A percentile compares a stretch with the other conserved stretches of the same genome.
Conservation (phyloP, 2,329 filamentous ascomycete genomes). For the Dactylellina leptospora region DNA sequence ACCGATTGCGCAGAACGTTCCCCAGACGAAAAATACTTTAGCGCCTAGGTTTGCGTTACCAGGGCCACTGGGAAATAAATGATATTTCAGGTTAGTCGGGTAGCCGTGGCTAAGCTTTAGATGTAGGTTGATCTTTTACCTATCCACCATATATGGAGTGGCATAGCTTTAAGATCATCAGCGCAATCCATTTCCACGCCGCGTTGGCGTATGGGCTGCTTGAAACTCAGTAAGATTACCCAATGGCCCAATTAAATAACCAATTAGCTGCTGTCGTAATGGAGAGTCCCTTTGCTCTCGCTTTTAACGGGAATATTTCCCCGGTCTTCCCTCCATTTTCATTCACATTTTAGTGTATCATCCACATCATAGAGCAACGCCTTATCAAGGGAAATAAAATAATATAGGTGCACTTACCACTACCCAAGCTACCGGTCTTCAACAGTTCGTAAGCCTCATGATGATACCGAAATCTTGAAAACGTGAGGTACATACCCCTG, state of each 20-base stretch:
- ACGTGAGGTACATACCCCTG: neutral
- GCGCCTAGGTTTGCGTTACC: slow-evolving; percentile 70
- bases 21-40: slow-evolving; percentile 84
- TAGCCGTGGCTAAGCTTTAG: too few relatives aligned
- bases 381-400: too few relatives aligned
- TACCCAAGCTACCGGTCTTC: neutral
- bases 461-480: too few relatives aligned
- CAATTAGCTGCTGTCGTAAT: slow-evolving; percentile 80
- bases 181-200: too few relatives aligned
- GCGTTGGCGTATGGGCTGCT: too few relatives aligned
- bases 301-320: slow-evolving; percentile 74
- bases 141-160: slow-evolving; percentile 25
- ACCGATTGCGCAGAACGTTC: slow-evolving; percentile 75
- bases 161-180: slow-evolving; percentile 10
- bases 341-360: too few relatives aligned
- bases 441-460: too few relatives aligned
- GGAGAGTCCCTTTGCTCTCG: slow-evolving; percentile 78
- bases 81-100: neutral
- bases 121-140: too few relatives aligned
- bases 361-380: too few relatives aligned
- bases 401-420: neutral
- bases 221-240: slow-evolving; percentile 5
- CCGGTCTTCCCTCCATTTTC: slow-evolving; percentile 64
- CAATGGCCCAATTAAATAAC: slow-evolving; percentile 71
- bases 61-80: slow-evolving; percentile 62